Base-by-base conservation (phyloP, 1,284 basidiomycete genomes). In the Moniliophthora roreri region DNA sequence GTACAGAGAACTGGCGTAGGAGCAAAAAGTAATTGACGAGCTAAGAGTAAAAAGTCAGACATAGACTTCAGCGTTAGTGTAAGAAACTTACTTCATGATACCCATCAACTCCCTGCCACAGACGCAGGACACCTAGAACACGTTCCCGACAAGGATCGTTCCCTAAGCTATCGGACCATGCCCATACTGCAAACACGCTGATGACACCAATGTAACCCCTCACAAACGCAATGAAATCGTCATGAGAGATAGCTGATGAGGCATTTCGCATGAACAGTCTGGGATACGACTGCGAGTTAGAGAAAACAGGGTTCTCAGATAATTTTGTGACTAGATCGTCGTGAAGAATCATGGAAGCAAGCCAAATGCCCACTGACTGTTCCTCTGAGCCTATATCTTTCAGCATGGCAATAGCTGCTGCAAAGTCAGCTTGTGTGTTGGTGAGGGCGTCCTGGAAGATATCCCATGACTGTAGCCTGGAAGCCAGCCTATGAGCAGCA, bases 121-220 rank as follows among this genome's bases (percentile, higher is more conserved):
- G 57, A 15, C 80, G 76, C 49, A 91, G 55, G 10, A 89, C 75
- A 8, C 77, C 80, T 7, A 91, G 66, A 0, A 79, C 75, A 41
- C 82, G 77, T 60, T 87, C 84, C 7, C 85, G 76, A 62, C 85
- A 87, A 15, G 67, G 66, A 53, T 80, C 77, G 55, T 84, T 79
- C 1, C 84, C 84, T n/a, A 88, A 70, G 63, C 85, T 86, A 61
- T 91, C 89, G 16, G 88, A 80, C 85, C 87, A 91, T 6, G 85
- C 85, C 62, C 84, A 85, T n/a, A 88, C 85, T 1, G 82, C 82
- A n/a, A 91, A 67, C 9, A 89, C 81, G 45, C 77, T 76, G 3
- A 83, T 76, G 3, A 90, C 75, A 6, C 89, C 89, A 44, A 90
- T 69, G 56, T 79, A 82, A 0, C 84, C 84, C 54, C 84, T 76